Evolutionary conservation across 202 grass and related monocot species (phyloP), one percentile per base, ranked within the genome.

Genomic region (Zoysia matrella): DNA sequence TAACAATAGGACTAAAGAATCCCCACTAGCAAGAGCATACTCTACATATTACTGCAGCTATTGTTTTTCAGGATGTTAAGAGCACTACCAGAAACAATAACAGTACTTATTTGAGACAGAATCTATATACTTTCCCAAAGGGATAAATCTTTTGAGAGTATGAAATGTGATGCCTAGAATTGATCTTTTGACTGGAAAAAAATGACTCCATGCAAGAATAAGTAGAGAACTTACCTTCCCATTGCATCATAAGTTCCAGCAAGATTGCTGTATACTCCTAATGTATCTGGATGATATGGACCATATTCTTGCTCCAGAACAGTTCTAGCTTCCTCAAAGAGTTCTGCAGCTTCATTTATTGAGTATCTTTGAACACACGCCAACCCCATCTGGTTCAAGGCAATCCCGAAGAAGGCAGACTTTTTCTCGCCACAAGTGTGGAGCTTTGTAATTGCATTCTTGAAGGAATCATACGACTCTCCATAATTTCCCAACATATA

Each of bases 221-320:
- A 47, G 41, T 86, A 85, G 22, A 47, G 57, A 60, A 30, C 78
- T 86, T 92, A 99, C 97, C 97, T 96, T 88, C 97, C 97, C 97
- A 99, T 99, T 74, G 93, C 97, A 80, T 99, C 97, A 86, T 99
- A 99, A 30, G 97, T 92, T 82, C 97, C 97, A 52, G 97, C 97
- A 84, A 99, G 93, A 86, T 99, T 99, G 73, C 91, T 97, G 78
- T 92, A 99, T 56, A 97, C 97, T 67, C 97, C 97, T 73, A 99
- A 87, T 54, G 97, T 99, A 84, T 99, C 91, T 8, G 85, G 83
- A 85, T 99, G 97, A 85, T 99, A 94, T 3, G 93, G 93, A 55
- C 97, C 97, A 7, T 92, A 94, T 79, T 94, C 97, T 89, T 94
- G 89, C 79, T 99, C 93, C 64, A 99, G 83, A 89, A 99, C 86